Percentiles rank a stretch among this genome's conserved stretches.
phyloP scores from a whole-genome alignment of 2,329 filamentous ascomycete genomes.

The Penicillium hesseltinei region DNA sequence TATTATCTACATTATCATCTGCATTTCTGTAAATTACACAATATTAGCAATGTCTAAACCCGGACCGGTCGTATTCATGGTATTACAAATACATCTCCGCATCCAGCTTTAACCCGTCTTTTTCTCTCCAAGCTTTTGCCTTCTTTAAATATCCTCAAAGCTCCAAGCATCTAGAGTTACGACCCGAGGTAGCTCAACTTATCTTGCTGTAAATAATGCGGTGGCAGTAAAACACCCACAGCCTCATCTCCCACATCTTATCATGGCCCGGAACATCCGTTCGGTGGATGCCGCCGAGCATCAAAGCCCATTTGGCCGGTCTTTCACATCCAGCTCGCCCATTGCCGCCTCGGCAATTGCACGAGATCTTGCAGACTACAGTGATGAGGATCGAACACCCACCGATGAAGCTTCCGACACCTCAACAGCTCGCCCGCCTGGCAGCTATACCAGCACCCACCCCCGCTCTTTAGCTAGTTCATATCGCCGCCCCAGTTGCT shows the following conservation, averaged over 20 bases:
- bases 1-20: background rate
- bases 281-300: conserved; percentile 29
- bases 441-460: conserved; percentile 37
- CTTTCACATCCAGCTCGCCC: conserved; percentile 61
- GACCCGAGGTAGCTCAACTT: background rate
- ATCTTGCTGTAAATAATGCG: conserved; percentile 5
- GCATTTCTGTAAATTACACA: background rate
- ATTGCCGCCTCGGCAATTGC: conserved; percentile 65
- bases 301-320: conserved; percentile 35
- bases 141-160: background rate
- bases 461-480: conserved; percentile 57
- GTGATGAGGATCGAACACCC: conserved; percentile 53
- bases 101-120: conserved; percentile 5
- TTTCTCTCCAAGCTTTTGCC: background rate
- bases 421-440: conserved; percentile 43
- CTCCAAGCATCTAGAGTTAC: background rate
- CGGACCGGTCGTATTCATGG: background rate
- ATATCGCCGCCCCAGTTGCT: conserved; percentile 75
- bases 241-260: conserved; percentile 11
- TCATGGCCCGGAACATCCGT: conserved; percentile 30
- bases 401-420: conserved; percentile 41
- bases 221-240: background rate
- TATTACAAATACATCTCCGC: conserved; percentile 9
- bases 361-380: conserved; percentile 64
- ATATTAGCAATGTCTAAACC: background rate